Base-by-base conservation (phyloP, 169 alveolate species). In the Plasmodium gonderi region DNA sequence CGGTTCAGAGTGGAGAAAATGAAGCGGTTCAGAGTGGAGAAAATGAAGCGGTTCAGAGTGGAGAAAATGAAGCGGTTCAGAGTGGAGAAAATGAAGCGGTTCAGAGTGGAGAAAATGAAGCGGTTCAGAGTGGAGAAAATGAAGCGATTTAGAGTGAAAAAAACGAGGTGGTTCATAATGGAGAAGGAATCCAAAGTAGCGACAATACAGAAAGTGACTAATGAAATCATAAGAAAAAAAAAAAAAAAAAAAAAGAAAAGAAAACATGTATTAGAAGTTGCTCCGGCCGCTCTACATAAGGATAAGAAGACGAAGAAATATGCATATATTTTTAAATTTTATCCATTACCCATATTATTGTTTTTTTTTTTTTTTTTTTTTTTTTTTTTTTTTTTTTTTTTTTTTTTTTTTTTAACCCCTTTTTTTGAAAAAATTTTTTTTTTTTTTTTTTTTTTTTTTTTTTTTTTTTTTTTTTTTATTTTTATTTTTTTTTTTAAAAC, bases 1-100 rank as follows among this genome's bases (percentile, higher is more conserved):
- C 54, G 33, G 94, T 79, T 45, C 76, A 79, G 51, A 77, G 79
- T 7, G 68, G 14, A 3, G 64, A 23, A 64, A 44, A 36, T 23
- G 40, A 23, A 49, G 60, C 85, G 20, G 60, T 11, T 29, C 20
- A n/a, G 67, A 17, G 64, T 14, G 76, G 5, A 4, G 9, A 12
- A 44, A 3, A 31, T 11, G 65, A 45, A 68, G 14, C 6, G 23
- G 20, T 1, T 29, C 72, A 64, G 20, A n/a, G 1, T 4, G 77
- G 23, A 64, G 76, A 67, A 64, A 81, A 4, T 40, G 75, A 3
- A 64, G 76, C 26, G 76, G 76, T 68, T 11, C 7, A 6, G 29
- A 80, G 85, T 40, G 49, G 38, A 49, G 54, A 17, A 44, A 67
- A 12, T 1, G 80, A 11, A 1, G 29, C 5, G 12, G 29, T 0